These are phyloP conservation scores for Flaveria linearis DNA, from an alignment of 129 eudicot genomes.

Conservation along the genomic window DNA sequence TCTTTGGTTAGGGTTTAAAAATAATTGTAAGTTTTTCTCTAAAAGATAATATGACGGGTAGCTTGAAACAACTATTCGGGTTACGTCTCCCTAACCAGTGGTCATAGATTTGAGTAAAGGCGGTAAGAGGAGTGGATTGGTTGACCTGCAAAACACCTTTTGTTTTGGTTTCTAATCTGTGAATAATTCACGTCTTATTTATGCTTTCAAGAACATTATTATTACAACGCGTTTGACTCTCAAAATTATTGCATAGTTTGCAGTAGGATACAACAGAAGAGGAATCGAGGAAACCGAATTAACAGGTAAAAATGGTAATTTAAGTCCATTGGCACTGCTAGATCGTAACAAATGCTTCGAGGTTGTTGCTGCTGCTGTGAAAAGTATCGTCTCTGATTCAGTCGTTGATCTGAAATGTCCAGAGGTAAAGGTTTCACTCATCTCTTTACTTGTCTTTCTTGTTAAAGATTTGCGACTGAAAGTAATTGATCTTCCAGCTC, in stretches of 20 bases:
- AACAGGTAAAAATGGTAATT: conserved; percentile 35
- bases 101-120: neutral
- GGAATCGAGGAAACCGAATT: conserved; percentile 64
- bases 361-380: conserved; percentile 64
- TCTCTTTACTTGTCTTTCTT: neutral
- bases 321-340: conserved; percentile 41
- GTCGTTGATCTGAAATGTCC: conserved; percentile 69
- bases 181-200: neutral
- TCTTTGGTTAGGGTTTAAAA: no score
- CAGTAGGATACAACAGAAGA: conserved; percentile 74
- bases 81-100: neutral
- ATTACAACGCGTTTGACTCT: conserved; percentile 13
- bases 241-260: conserved; percentile 48
- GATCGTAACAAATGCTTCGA: conserved; percentile 68
- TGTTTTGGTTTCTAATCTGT: neutral
- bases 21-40: neutral
- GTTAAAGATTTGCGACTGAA: conserved; percentile 1
- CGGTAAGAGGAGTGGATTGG: neutral
- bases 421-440: conserved; percentile 40
- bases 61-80: no score
- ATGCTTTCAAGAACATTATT: neutral
- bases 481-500: conserved; percentile 41
- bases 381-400: conserved; percentile 47
- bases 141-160: neutral
- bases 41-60: neutral